Evolutionary conservation across 2,329 filamentous ascomycete species (phyloP).

Genomic region (Trichophyton rubrum): DNA sequence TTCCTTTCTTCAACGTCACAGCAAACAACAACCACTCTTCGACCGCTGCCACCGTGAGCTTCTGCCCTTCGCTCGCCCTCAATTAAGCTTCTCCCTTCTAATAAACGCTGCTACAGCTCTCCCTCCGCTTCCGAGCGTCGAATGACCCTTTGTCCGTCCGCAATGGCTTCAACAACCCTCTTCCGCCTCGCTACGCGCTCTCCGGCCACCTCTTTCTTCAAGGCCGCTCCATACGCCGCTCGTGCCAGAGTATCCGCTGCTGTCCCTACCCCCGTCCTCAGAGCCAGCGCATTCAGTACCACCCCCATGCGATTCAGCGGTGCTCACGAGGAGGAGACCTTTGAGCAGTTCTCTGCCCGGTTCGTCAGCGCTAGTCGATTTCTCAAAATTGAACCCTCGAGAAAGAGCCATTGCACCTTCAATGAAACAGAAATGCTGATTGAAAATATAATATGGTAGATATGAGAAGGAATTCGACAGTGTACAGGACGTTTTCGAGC

Average conservation of each 20-base stretch:
- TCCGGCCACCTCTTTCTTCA: constrained; percentile 41
- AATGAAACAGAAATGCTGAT: neutral
- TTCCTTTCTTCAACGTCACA: constrained; percentile 2
- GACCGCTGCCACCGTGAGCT: constrained; percentile 6
- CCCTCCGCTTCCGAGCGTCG: constrained; percentile 1
- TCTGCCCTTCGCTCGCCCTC: constrained; percentile 5
- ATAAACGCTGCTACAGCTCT: neutral
- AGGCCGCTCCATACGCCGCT: constrained; percentile 46
- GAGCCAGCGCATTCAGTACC: constrained; percentile 51
- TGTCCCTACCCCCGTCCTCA: constrained; percentile 40
- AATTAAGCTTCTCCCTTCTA: neutral
- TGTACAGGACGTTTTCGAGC: constrained; percentile 98
- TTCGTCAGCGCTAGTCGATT: constrained; percentile 35
- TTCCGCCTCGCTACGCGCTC: constrained; percentile 60
- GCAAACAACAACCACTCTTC: constrained; percentile 8
- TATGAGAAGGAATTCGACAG: constrained; percentile 98
- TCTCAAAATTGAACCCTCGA: neutral
- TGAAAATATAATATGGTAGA: constrained; percentile 38
- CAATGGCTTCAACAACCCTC: constrained; percentile 56
- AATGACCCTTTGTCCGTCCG: constrained; percentile 16
- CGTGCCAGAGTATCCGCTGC: constrained; percentile 45
- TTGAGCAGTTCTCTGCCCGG: constrained; percentile 97
- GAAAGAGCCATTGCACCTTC: no score
- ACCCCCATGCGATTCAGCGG: constrained; percentile 44
- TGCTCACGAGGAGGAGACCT: constrained; percentile 83